Percentiles rank a stretch among this genome's conserved stretches.
phyloP scores from a whole-genome alignment of 495 filamentous ascomycete genomes.

The Neurospora sublineolata region DNA sequence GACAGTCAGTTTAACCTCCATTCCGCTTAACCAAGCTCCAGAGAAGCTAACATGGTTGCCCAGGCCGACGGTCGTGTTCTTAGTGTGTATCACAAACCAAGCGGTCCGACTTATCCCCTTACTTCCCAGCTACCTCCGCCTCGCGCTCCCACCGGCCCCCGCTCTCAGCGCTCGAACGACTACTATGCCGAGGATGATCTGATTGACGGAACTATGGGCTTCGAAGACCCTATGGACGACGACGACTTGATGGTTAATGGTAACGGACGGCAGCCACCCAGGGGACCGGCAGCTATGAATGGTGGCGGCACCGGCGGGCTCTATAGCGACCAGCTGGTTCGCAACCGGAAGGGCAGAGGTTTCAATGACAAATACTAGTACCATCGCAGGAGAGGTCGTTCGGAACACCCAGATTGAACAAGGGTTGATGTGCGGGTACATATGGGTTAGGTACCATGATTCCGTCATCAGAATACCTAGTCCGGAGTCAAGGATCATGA shows the following conservation, averaged over 20 bases:
- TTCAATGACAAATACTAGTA: constrained; percentile 7
- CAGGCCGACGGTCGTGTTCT: constrained; percentile 82
- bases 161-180: constrained; percentile 16
- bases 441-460: background rate
- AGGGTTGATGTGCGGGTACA: background rate
- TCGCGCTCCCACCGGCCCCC: constrained; percentile 15
- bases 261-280: constrained; percentile 7
- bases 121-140: constrained; percentile 9
- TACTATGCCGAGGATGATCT: constrained; percentile 24
- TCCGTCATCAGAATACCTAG: background rate
- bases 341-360: constrained; percentile 26
- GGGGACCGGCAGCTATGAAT: constrained; percentile 4
- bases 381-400: background rate
- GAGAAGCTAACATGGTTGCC: background rate
- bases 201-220: constrained; percentile 53
- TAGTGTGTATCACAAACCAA: constrained; percentile 57
- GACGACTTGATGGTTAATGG: constrained; percentile 13
- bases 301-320: constrained; percentile 1
- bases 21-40: background rate
- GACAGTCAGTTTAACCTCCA: constrained; percentile 43
- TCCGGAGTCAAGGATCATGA: background rate
- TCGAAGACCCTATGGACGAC: constrained; percentile 44
- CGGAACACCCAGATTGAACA: background rate
- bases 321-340: constrained; percentile 18
- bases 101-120: background rate